Base-by-base conservation (phyloP, 1,284 basidiomycete species). In the Caloboletus firmus region DNA sequence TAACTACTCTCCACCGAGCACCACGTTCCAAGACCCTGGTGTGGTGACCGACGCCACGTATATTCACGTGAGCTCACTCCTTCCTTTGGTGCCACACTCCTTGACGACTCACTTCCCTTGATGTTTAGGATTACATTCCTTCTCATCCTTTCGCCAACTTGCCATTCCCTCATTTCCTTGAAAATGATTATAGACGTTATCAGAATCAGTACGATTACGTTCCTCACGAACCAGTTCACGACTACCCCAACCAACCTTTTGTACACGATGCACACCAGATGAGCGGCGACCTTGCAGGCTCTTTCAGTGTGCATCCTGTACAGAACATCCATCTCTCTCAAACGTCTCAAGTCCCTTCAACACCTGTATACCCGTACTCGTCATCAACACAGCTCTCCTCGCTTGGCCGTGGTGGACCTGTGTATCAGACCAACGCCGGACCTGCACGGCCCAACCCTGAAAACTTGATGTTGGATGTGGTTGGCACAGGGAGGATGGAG, bases 31-130 rank as follows among this genome's bases (percentile, higher is more conserved):
- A 15, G 31, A 28, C 34, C 15, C 34, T 24, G 22, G 32, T 31
- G 37, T 40, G 5, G 44, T 18, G 39, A 36, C 44, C 1, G 50
- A 47, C 45, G 45, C 62, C 51, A 56, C 61, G 1, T 51, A 47
- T 45, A 31, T 11, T n/a, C 12, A 56, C 43, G 63, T 65, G 12
- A 4, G 51, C 11, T 24, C 35, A 11, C 11, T 32, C 12, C 18
- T 39, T 15, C 31, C 8, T 34, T 31, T 52, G 31, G 9, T 35
- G 15, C 32, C 17, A 45, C 44, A 30, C 20, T 31, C 6, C 3
- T 32, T 59, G 43, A 55, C 20, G 6, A 36, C 31, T 22, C 11
- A 36, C 31, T 22, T 9, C 32, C 36, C 5, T 34, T 47, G 37
- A 11, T 32, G 3, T 31, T n/a, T 45, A 65, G 63, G 46, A 46